Evolutionary conservation across 2,329 filamentous ascomycete species (phyloP), one percentile per base, ranked within the genome.

Genomic region (Diaporthe vexans): DNA sequence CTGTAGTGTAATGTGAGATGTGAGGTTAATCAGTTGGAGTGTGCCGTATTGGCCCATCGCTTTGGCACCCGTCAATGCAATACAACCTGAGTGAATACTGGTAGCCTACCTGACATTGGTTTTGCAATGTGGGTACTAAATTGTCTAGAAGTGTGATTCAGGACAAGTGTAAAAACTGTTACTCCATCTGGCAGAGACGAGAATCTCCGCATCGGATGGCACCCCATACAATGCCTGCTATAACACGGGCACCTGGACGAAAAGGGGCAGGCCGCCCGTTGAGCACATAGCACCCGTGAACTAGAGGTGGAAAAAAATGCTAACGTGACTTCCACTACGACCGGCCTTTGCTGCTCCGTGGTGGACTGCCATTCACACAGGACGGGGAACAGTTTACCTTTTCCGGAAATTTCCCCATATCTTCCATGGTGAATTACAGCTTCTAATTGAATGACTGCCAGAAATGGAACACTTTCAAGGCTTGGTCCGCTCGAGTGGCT

Each of bases 301-400:
- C 61, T 52, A 67, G 61, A 67, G 61, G 61, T 67, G 61, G 61
- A 67, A 67, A 67, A 51, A 67, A 10, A 52, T 24, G 11, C 26
- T 46, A 52, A 51, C 15, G 61, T 51, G 26, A 9, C 21, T 67
- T 51, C 46, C 46, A 37, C 35, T 67, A 24, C 43, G 61, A 67
- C 43, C 61, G 61, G 61, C 61, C 11, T 24, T 29, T 19, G n/a
- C 19, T 52, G 19, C 43, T 67, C 61, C 61, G 61, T 35, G 9
- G 40, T 37, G 46, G 61, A 51, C n/a, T 67, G 43, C 61, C 61
- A 67, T 67, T 67, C 61, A 67, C 46, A 24, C n/a, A 37, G 26
- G 35, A 67, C 26, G 13, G 15, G 61, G 29, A 35, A 35, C 51
- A 37, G 61, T 5, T 35, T 6, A 51, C 13, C 29, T 17, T 52